phyloP scores from a whole-genome alignment of 306 rosid species.

The Begonia loranthoides region DNA sequence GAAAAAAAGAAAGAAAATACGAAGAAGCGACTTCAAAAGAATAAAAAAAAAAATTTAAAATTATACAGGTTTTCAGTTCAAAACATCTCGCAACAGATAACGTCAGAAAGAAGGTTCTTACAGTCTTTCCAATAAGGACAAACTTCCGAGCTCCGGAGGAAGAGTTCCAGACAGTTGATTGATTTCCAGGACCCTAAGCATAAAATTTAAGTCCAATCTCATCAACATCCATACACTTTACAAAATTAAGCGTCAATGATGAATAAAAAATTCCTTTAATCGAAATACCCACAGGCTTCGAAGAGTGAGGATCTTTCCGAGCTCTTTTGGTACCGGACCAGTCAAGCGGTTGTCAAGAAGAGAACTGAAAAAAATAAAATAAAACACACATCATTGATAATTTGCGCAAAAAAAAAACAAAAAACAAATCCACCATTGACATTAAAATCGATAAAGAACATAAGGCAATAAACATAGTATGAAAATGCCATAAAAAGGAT shows the following conservation, averaged over 20 bases:
- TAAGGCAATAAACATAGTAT: too few relatives aligned
- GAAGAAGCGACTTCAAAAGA: background rate
- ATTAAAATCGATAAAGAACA: background rate
- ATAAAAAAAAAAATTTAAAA: background rate
- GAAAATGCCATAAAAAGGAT: background rate
- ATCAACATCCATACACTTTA: background rate
- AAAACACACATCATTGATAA: background rate
- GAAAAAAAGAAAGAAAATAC: background rate
- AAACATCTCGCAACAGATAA: too few relatives aligned
- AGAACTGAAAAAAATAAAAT: slow-evolving; percentile 26
- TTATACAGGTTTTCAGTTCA: too few relatives aligned
- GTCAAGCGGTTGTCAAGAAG: slow-evolving; percentile 49
- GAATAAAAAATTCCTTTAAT: background rate
- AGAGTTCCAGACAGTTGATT: slow-evolving; percentile 54
- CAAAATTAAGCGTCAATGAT: background rate
- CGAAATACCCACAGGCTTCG: slow-evolving; percentile 41
- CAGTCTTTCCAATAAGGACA: slow-evolving; percentile 36
- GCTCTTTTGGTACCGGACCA: slow-evolving; percentile 52
- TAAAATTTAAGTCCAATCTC: background rate
- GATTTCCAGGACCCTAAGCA: slow-evolving; percentile 33
- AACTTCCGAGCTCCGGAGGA: slow-evolving; percentile 50
- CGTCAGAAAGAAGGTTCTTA: slow-evolving; percentile 11
- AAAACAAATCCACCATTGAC: background rate
- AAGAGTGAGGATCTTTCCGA: slow-evolving; percentile 49
- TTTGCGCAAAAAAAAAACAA: too few relatives aligned